These are phyloP conservation scores for Leersia perrieri DNA, from an alignment of 176 grass and related monocot genomes.

Conservation along the genomic window DNA sequence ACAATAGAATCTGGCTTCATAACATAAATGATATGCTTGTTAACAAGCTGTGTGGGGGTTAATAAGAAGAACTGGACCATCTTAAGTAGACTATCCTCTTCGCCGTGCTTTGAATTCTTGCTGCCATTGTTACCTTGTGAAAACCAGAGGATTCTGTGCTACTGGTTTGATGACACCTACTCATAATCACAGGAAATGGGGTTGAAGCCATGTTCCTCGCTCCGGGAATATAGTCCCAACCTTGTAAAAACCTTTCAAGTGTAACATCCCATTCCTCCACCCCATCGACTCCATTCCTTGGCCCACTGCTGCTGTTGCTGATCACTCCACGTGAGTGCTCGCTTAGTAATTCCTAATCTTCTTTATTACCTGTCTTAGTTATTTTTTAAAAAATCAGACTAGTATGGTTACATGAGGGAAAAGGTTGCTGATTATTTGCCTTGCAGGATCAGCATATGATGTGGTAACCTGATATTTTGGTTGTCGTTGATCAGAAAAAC, in stretches of 20 bases:
- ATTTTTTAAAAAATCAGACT: neutral
- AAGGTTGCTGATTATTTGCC: neutral
- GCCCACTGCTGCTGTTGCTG: neutral
- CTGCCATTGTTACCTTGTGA: neutral
- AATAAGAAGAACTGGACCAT: slow-evolving; percentile 17
- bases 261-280: too few relatives aligned
- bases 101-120: neutral
- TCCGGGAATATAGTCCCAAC: too few relatives aligned
- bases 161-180: slow-evolving; percentile 11
- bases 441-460: neutral
- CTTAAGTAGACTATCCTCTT: slow-evolving; percentile 1
- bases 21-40: neutral
- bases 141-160: slow-evolving; percentile 1
- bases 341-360: neutral
- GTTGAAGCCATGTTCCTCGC: too few relatives aligned
- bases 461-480: neutral
- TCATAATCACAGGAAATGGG: too few relatives aligned
- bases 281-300: too few relatives aligned
- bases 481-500: neutral
- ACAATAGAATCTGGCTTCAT: slow-evolving; percentile 11
- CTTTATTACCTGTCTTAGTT: neutral
- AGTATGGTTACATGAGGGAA: neutral
- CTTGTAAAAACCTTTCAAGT: too few relatives aligned
- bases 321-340: slow-evolving; percentile 29
- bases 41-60: slow-evolving; percentile 20